Evolutionary conservation across 352 stramenopile genomes (phyloP), one percentile per base, ranked within the genome.

Genomic region (Phytophthora niederhauseri): DNA sequence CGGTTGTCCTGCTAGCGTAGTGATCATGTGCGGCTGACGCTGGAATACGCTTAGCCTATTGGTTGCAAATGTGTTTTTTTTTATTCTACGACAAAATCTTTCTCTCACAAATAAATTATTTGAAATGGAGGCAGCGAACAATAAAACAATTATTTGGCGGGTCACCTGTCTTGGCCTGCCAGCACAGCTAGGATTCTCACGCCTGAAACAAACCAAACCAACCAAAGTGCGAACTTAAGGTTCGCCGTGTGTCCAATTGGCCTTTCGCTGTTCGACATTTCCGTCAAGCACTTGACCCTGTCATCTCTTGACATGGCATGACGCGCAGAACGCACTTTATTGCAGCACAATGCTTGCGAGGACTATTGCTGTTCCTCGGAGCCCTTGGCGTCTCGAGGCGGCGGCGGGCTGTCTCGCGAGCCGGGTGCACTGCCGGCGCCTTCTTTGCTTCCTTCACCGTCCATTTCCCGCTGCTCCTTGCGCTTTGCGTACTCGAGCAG

Each of bases 401-500:
- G 41, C 4, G 57, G 22, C n/a, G 34, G 26, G 22, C 14, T 68
- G 11, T 45, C 53, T 17, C n/a, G 36, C 6, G 34, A 19, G 19
- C 61, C 38, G 17, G 45, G 22, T 20, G 55, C 24, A 38, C 17
- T 48, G 28, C 19, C 45, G 12, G 15, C 7, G 31, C 34, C 19
- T 36, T 28, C 20, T 68, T 66, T 67, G 38, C 19, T 62, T 31
- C 36, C 59, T 30, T 31, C 56, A 30, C 57, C 45, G 7, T 43
- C 54, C 20, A 45, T 62, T 43, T 58, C 61, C 1, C 56, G 57
- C 58, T 71, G 26, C 49, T 89, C 76, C 66, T 91, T 92, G 20
- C 84, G 83, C 19, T 88, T 70, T 48, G 81, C 78, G 67, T 84
- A 79, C 50, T 89, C 75, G 45, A 91, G 28, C 6, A 93, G 71